Evolutionary conservation across 2,329 filamentous ascomycete genomes (phyloP).

Genomic region (Colletotrichum tamarilloi): DNA sequence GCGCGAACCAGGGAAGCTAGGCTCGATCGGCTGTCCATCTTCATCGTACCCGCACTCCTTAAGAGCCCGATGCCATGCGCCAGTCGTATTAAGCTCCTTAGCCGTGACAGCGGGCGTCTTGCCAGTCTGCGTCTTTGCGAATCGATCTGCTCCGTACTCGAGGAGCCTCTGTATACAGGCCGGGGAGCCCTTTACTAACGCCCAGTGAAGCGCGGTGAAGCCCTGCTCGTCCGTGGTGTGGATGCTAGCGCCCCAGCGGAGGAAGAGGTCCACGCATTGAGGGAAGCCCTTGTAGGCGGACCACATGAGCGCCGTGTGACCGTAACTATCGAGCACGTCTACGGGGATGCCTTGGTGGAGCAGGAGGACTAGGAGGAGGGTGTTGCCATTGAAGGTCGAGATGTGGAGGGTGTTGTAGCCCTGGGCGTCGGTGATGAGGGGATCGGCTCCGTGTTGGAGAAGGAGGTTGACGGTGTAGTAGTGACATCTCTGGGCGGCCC

Average conservation of each 20-base stretch:
- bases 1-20: slow-evolving; percentile 78
- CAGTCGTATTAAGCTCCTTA: slow-evolving; percentile 86
- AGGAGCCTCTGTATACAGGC: slow-evolving; percentile 93
- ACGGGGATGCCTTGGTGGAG: slow-evolving; percentile 96
- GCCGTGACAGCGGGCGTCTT: slow-evolving; percentile 91
- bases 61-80: slow-evolving; percentile 85
- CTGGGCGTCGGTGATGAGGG: slow-evolving; percentile 90
- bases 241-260: slow-evolving; percentile 95
- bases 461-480: slow-evolving; percentile 97
- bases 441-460: slow-evolving; percentile 91
- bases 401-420: slow-evolving; percentile 98
- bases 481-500: slow-evolving; percentile 96
- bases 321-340: slow-evolving; percentile 88
- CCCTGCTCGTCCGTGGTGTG: slow-evolving; percentile 91
- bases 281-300: slow-evolving; percentile 97
- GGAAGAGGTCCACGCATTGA: slow-evolving; percentile 88
- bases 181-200: slow-evolving; percentile 90
- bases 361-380: slow-evolving; percentile 87
- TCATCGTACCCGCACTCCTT: slow-evolving; percentile 86
- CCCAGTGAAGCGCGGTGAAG: slow-evolving; percentile 96
- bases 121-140: slow-evolving; percentile 87
- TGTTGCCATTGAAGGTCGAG: slow-evolving; percentile 96
- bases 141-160: slow-evolving; percentile 95
- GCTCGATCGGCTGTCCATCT: slow-evolving; percentile 76
- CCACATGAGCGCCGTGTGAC: slow-evolving; percentile 98